Evolutionary conservation across 164 flowering plant species (phyloP), one percentile per base, ranked within the genome.

Genomic region (Dillenia suffruticosa): DNA sequence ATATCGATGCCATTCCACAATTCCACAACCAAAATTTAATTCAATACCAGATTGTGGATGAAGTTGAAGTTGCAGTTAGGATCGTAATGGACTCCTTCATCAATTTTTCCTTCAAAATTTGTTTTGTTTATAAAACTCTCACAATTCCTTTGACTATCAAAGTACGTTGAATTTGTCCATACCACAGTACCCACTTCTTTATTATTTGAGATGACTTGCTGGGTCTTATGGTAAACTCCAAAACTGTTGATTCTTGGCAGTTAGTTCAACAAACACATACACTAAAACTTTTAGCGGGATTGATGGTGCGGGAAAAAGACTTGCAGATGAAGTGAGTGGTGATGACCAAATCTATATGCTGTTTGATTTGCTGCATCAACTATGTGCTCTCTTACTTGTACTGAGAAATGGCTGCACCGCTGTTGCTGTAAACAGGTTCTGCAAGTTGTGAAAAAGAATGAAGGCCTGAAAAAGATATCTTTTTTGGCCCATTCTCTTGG

Each of bases 401-500:
- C 13, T 1, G 7, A 44, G 13, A 46, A n/a, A 56, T 26, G 46
- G 6, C 53, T 32, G 15, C 16, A 22, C 13, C 52, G 12, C 17
- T 46, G 19, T 32, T 60, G 12, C 44, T 48, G 46, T 12, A 15
- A 59, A 63, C 81, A 90, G 97, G 92, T 93, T 51, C 68, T 68
- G 69, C 79, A 87, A 78, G 82, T 90, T 51, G 97, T 89, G 45
- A 74, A 77, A 56, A 83, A 80, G 74, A 86, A 81, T 14, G 79
- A 80, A 49, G 78, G 89, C 79, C 73, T 94, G 52, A 94, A 79
- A 69, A 87, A 68, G 77, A 89, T 90, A 19, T 94, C 98, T 24
- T 90, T 94, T 72, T 60, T 94, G 69, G 89, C 92, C 15, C 98
- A 90, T 82, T 94, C 98, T 62, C 89, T 92, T 60, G 98, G 98